Evolutionary conservation across 805 yeast genomes (phyloP).

Genomic region (Candida ortonii): DNA sequence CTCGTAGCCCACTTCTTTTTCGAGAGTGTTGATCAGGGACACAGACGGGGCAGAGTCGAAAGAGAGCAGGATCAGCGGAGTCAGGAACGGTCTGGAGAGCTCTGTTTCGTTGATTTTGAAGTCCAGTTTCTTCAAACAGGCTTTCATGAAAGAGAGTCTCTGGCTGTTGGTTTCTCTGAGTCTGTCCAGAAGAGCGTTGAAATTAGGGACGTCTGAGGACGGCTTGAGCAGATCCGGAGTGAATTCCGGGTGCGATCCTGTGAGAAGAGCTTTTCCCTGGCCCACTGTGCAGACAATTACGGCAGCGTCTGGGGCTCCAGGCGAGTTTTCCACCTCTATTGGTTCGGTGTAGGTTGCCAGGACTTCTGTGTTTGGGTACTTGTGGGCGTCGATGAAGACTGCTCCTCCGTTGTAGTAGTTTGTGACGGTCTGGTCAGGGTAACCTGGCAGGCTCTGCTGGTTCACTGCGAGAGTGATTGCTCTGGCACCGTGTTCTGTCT

Average conservation of each 20-base stretch:
- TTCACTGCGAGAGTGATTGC: slow-evolving; percentile 49
- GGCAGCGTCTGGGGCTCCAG: slow-evolving; percentile 53
- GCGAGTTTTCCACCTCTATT: slow-evolving; percentile 45
- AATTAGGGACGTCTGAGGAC: slow-evolving; percentile 20
- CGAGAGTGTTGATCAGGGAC: slow-evolving; percentile 33
- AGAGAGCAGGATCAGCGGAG: slow-evolving; percentile 62
- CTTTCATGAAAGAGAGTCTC: slow-evolving; percentile 56
- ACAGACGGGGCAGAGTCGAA: slow-evolving; percentile 30
- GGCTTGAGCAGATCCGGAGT: slow-evolving; percentile 49
- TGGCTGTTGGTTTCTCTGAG: slow-evolving; percentile 43
- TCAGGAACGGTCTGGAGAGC: slow-evolving; percentile 56
- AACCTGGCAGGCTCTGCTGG: slow-evolving; percentile 29
- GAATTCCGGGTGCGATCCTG: slow-evolving; percentile 92
- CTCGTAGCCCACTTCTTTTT: slow-evolving; percentile 34
- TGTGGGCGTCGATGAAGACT: slow-evolving; percentile 72
- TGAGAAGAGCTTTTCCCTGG: slow-evolving; percentile 68
- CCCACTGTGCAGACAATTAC: slow-evolving; percentile 67
- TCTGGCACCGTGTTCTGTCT: slow-evolving; percentile 70
- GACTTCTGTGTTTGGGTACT: slow-evolving; percentile 59
- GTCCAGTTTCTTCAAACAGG: slow-evolving; percentile 58
- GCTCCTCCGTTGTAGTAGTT: slow-evolving; percentile 89
- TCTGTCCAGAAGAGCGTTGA: slow-evolving; percentile 36
- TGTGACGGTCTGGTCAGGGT: slow-evolving; percentile 27
- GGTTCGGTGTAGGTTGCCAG: slow-evolving; percentile 64
- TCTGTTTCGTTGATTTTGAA: slow-evolving; percentile 60